Evolutionary conservation across 2,329 filamentous ascomycete species (phyloP).

Genomic region (Pezicula neosporulosa): DNA sequence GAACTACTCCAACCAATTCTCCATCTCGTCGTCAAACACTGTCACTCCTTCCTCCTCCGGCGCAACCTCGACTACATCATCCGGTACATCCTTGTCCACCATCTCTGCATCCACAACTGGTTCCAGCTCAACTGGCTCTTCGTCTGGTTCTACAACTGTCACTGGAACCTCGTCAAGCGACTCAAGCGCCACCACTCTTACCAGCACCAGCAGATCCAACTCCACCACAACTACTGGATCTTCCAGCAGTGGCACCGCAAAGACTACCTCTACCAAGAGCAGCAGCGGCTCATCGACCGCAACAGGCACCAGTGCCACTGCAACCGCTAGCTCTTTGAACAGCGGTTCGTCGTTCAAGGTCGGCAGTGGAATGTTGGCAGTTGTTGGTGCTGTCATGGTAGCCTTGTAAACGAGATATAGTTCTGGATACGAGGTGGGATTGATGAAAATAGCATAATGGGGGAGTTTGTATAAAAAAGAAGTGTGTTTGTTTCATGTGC

Average conservation of each 20-base stretch:
- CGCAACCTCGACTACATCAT: neutral
- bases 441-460: too few relatives aligned
- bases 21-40: slow-evolving; percentile 18
- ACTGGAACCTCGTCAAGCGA: neutral
- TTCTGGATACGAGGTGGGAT: too few relatives aligned
- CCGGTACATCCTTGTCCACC: neutral
- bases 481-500: too few relatives aligned
- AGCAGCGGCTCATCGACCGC: neutral
- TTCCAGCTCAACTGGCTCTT: neutral
- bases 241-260: neutral
- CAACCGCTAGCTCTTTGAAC: neutral
- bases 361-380: slow-evolving; percentile 2
- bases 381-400: slow-evolving; percentile 3
- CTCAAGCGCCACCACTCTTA: neutral
- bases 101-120: neutral
- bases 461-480: too few relatives aligned
- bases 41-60: neutral
- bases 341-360: neutral
- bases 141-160: neutral
- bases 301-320: neutral
- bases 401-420: neutral
- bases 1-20: slow-evolving; percentile 24
- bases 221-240: neutral
- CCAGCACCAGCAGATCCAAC: neutral
- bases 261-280: neutral